These are phyloP conservation scores for Lomentospora prolificans DNA, from an alignment of 2,329 filamentous ascomycete species.

Conservation along the genomic window DNA sequence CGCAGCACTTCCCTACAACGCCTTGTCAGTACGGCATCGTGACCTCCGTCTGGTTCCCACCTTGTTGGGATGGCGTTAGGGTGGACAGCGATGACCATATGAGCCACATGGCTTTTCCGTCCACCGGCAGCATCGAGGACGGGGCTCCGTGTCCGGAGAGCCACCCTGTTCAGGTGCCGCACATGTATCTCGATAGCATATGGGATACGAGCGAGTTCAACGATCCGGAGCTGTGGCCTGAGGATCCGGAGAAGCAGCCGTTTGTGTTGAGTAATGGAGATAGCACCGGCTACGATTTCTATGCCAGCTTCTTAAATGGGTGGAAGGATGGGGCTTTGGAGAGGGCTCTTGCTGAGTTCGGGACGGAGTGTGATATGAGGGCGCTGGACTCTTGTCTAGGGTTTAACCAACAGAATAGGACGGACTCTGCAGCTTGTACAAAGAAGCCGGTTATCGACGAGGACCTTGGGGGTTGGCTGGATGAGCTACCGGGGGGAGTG, in stretches of 20 bases:
- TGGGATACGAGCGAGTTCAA: slow-evolving; percentile 10
- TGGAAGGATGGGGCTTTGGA: neutral
- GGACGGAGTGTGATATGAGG: neutral
- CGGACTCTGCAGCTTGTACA: neutral
- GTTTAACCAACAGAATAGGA: neutral
- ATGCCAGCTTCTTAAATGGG: neutral
- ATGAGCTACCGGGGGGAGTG: neutral
- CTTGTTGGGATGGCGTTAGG: slow-evolving; percentile 44
- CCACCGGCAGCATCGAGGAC: neutral
- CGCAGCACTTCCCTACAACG: neutral
- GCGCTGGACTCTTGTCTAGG: neutral
- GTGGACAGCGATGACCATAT: slow-evolving; percentile 22
- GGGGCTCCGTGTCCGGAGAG: slow-evolving; percentile 7
- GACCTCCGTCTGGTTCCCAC: neutral
- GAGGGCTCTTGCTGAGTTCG: neutral
- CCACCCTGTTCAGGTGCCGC: slow-evolving; percentile 10
- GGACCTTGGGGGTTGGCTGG: neutral
- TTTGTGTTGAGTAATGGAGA: slow-evolving; percentile 8
- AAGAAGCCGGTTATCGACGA: neutral
- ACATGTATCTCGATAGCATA: slow-evolving; percentile 8
- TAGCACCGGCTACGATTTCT: neutral
- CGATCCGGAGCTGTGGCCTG: slow-evolving; percentile 3
- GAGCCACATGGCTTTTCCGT: slow-evolving; percentile 6
- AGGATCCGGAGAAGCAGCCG: slow-evolving; percentile 5
- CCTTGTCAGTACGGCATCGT: neutral